Conservation (phyloP, 2,329 filamentous ascomycete species). For the Calonectria multiphialidica region DNA sequence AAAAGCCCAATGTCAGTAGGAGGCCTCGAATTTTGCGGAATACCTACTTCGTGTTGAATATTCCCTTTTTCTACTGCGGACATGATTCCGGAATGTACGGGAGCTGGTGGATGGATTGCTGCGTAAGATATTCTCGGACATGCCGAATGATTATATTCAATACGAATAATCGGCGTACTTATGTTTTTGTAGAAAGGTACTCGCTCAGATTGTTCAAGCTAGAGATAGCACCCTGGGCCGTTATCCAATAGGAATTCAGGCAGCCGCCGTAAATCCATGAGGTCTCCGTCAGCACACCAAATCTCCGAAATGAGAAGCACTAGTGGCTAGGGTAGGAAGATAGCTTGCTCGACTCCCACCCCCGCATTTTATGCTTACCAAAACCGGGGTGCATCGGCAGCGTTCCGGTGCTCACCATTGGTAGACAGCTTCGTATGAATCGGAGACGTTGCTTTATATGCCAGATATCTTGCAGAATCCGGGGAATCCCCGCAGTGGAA, state of each 20-base stretch:
- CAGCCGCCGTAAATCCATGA: neutral
- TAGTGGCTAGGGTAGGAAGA: neutral
- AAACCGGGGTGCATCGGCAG: neutral
- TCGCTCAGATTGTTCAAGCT: neutral
- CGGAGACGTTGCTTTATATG: too few relatives aligned
- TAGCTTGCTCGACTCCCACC: neutral
- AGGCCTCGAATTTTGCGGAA: neutral
- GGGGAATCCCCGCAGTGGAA: neutral
- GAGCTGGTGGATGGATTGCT: neutral
- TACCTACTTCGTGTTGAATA: neutral
- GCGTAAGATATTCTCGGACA: neutral
- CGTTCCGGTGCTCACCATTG: neutral
- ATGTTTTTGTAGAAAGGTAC: neutral
- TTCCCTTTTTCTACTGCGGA: neutral
- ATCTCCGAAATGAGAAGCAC: neutral
- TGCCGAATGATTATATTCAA: too few relatives aligned
- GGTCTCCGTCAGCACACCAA: neutral
- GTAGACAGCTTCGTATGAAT: neutral
- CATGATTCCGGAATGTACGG: neutral
- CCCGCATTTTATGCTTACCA: neutral
- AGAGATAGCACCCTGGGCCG: neutral
- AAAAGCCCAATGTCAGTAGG: neutral
- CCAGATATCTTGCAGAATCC: too few relatives aligned
- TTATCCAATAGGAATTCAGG: neutral
- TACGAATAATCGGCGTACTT: too few relatives aligned